phyloP scores from a whole-genome alignment of 2,329 filamentous ascomycete genomes.

The Hymenoscyphus occultus region DNA sequence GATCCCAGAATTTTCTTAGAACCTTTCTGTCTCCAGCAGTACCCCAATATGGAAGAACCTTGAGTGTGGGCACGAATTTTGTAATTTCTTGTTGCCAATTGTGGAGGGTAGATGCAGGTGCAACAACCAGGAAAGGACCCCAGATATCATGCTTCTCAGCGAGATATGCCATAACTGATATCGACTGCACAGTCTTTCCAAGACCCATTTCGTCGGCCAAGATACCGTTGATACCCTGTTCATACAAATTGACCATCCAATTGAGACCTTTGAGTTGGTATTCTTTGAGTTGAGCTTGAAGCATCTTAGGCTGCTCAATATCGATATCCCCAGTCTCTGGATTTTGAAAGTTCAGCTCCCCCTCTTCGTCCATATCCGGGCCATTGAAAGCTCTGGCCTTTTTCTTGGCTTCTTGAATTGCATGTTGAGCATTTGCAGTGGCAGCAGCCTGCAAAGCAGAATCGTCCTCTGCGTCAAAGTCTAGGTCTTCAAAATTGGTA shows the following conservation, averaged over 20 bases:
- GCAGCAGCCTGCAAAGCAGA: conserved; percentile 76
- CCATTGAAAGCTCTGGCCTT: conserved; percentile 91
- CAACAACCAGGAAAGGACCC: conserved; percentile 96
- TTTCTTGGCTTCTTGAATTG: conserved; percentile 89
- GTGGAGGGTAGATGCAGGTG: conserved; percentile 92
- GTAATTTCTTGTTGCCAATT: conserved; percentile 99
- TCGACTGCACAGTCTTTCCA: conserved; percentile 97
- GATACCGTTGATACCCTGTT: conserved; percentile 99
- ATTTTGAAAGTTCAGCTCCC: conserved; percentile 99
- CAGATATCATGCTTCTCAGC: conserved; percentile 97
- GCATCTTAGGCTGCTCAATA: conserved; percentile 88
- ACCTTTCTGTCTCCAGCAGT: conserved; percentile 92
- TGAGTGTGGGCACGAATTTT: conserved; percentile 90
- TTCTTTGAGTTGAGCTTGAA: conserved; percentile 93
- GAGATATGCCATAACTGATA: conserved; percentile 98
- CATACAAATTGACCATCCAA: conserved; percentile 98
- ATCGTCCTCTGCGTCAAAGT: conserved; percentile 95
- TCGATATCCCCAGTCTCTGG: conserved; percentile 91
- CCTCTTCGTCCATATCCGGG: conserved; percentile 78
- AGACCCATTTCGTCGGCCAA: conserved; percentile 99
- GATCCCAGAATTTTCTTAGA: conserved; percentile 97
- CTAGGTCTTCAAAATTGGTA: conserved; percentile 89
- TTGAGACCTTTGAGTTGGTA: conserved; percentile 99
- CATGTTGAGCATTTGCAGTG: conserved; percentile 92
- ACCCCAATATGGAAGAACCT: conserved; percentile 97